Evolutionary conservation across 495 filamentous ascomycete genomes (phyloP), one percentile per base, ranked within the genome.

Genomic region (Talaromyces nanjingensis): DNA sequence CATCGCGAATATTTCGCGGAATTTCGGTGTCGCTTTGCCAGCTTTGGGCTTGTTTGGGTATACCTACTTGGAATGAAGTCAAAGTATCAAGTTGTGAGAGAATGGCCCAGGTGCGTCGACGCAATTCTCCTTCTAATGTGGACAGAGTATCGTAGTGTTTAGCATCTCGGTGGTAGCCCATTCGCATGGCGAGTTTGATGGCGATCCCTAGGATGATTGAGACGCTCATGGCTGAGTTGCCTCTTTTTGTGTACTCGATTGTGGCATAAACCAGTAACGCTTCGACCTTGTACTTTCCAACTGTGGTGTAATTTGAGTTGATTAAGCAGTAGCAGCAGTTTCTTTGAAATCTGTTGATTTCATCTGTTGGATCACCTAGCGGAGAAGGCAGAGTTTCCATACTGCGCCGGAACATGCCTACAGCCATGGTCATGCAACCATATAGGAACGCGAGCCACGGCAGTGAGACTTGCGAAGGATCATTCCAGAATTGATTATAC

Each of bases 161-260:
- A 0, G 78, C 65, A 63, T 82, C 78, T 6, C 79, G 72, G 62
- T 82, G 78, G 55, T 79, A 81, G 6, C 79, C 79, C 71, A 76
- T 80, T 45, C 73, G 71, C 72, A 80, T 74, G 6, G 79, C 75
- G 11, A 81, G 66, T 39, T 74, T 71, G 52, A 77, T 71, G 12
- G 72, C 68, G 18, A 76, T 74, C 8, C 76, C 74, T 2, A 80
- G 59, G 0, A 82, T 66, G 25, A 74, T 71, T 0, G 74, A 73
- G 20, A 77, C 69, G 11, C 72, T 74, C 29, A 72, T 63, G 47
- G 76, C 71, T 11, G 72, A 71, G 65, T 80, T 77, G 31, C 70
- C 65, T 34, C 66, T 75, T 11, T 67, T 71, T 29, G 76, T 71
- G 25, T 76, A 80, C 54, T 80, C 76, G 3, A 64, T 60, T 39